A percentile compares a stretch with the other conserved stretches of the same genome.
Evolutionary conservation across 2,329 filamentous ascomycete genomes (phyloP).

Genomic region (Nakataea oryzae): DNA sequence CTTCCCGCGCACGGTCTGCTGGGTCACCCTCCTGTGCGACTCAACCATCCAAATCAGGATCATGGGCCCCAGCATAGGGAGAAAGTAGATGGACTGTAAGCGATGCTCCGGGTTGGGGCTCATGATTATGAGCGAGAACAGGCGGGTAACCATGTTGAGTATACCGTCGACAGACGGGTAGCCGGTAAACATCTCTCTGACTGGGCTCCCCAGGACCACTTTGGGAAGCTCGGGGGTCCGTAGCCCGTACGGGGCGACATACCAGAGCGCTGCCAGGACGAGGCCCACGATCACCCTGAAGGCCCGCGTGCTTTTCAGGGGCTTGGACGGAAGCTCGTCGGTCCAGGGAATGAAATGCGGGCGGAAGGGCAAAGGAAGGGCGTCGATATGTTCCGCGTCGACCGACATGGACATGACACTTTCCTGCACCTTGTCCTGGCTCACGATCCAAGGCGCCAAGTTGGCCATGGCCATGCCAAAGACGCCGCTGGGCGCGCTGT

Average conservation of each 20-base stretch:
- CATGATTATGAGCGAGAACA: background rate
- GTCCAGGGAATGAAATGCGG: constrained; percentile 5
- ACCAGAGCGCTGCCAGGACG: background rate
- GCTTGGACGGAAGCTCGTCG: constrained; percentile 7
- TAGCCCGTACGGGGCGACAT: background rate
- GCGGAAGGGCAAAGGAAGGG: constrained; percentile 1
- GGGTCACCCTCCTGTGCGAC: constrained; percentile 7
- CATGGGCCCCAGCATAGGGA: constrained; percentile 3
- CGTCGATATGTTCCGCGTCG: background rate
- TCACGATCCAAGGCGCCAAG: background rate
- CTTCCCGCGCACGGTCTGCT: background rate
- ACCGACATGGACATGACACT: fast-evolving
- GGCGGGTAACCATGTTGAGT: background rate
- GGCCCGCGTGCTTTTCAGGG: background rate
- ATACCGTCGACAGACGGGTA: background rate
- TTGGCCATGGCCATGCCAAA: background rate
- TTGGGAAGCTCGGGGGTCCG: background rate
- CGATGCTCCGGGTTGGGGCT: background rate
- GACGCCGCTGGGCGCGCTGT: background rate
- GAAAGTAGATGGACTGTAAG: constrained; percentile 5
- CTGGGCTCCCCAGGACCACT: background rate
- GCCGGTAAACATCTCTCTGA: background rate
- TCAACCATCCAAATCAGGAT: constrained; percentile 9
- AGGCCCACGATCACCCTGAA: background rate
- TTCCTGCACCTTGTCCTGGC: background rate